Evolutionary conservation across 1,139 yeast genomes (phyloP).

Genomic region (Kodamaea sp.): DNA sequence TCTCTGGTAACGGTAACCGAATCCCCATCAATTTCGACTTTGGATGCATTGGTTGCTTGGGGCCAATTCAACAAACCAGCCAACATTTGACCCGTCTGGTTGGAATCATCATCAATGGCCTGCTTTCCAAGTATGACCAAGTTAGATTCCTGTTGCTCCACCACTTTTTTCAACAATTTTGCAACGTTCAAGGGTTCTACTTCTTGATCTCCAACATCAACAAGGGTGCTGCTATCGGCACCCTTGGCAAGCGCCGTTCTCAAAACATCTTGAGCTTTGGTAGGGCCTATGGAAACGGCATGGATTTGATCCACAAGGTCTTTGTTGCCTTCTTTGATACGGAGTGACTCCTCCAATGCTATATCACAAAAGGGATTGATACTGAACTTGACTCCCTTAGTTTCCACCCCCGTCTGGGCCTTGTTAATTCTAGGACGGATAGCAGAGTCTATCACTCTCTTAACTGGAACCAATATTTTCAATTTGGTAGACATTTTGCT

Average conservation of each 20-base stretch:
- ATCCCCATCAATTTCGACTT: conserved; percentile 67
- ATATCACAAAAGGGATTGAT: conserved; percentile 98
- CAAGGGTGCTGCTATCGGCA: conserved; percentile 79
- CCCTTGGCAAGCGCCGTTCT: conserved; percentile 95
- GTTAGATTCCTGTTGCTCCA: conserved; percentile 70
- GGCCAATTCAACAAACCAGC: conserved; percentile 97
- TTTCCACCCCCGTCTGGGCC: conserved; percentile 81
- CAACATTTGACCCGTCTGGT: conserved; percentile 97
- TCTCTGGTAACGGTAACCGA: conserved; percentile 81
- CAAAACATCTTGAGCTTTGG: conserved; percentile 84
- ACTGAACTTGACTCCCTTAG: conserved; percentile 88
- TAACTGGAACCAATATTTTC: conserved; percentile 87
- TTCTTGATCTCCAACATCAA: conserved; percentile 72
- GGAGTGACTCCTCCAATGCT: conserved; percentile 89
- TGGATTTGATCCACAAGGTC: conserved; percentile 79
- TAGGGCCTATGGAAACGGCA: conserved; percentile 90
- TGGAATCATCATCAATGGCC: conserved; percentile 92
- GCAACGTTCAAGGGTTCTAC: conserved; percentile 93
- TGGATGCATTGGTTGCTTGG: conserved; percentile 95
- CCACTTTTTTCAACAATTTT: conserved; percentile 74
- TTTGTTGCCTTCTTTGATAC: conserved; percentile 68
- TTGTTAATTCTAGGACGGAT: conserved; percentile 91
- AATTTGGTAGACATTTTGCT: conserved; percentile 50
- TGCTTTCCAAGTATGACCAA: conserved; percentile 90
- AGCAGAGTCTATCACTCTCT: conserved; percentile 92